These are phyloP conservation scores for Citrus unshiu DNA, from an alignment of 345 rosid genomes.

Conservation along the genomic window DNA sequence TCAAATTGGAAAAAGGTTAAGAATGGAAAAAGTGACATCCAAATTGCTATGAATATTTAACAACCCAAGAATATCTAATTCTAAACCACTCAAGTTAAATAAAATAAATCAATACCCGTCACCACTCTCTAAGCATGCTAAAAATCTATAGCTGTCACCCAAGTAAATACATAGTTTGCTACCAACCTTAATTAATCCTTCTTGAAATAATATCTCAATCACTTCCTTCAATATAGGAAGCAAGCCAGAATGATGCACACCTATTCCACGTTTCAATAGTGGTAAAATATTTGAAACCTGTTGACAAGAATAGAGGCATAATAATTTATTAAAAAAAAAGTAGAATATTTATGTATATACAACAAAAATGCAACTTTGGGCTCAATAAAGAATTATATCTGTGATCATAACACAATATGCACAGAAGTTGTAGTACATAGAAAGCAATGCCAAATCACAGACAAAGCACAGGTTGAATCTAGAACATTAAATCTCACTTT, in stretches of 20 bases:
- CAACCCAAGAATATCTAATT: not conserved
- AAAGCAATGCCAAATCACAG: not conserved
- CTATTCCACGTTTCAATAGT: conserved; percentile 95
- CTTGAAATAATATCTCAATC: conserved; percentile 95
- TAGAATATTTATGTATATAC: not conserved
- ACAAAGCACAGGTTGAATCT: not conserved
- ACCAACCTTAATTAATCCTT: conserved; percentile 90
- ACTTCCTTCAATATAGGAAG: conserved; percentile 99
- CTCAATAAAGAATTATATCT: not conserved
- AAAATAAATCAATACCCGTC: not conserved
- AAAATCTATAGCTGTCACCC: not conserved
- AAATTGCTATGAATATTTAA: not conserved
- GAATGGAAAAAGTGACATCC: not conserved
- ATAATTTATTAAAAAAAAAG: not conserved
- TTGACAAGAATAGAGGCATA: not conserved
- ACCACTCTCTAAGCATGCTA: not conserved
- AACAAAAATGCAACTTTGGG: not conserved
- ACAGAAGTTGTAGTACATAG: not conserved
- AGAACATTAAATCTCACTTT: not conserved
- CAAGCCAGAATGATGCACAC: conserved; percentile 98
- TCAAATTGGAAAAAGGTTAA: not conserved
- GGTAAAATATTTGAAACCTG: conserved; percentile 95
- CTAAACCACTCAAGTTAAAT: not conserved
- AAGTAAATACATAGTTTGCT: conserved; percentile 5
- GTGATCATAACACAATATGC: not conserved